Percentiles rank a stretch among this genome's conserved stretches.
These are phyloP conservation scores for Bipolaris oryzae DNA, from an alignment of 2,329 filamentous ascomycete genomes.

Conservation along the genomic window DNA sequence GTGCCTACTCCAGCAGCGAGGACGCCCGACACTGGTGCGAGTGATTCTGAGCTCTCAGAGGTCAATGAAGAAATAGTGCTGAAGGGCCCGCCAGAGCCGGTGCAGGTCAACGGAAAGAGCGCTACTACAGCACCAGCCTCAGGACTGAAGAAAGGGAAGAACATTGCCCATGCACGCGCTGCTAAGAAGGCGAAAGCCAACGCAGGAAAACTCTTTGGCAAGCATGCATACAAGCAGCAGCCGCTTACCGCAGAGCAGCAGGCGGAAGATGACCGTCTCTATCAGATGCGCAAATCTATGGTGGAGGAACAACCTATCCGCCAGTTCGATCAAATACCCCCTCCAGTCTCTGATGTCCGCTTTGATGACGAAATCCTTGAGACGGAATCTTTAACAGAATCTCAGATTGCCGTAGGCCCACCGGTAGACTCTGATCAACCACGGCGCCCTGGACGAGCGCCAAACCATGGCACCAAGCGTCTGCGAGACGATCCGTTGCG, in stretches of 20 bases:
- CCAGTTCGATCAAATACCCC: conserved; percentile 26
- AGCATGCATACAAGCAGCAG: conserved; percentile 38
- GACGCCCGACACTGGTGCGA: conserved; percentile 36
- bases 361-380: conserved; percentile 47
- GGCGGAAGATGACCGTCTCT: conserved; percentile 34
- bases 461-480: conserved; percentile 40
- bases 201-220: conserved; percentile 38
- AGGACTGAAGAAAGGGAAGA: conserved; percentile 37
- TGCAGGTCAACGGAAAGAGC: conserved; percentile 32
- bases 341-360: conserved; percentile 41
- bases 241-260: conserved; percentile 35
- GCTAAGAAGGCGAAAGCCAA: conserved; percentile 42
- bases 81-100: conserved; percentile 41
- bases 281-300: conserved; percentile 35
- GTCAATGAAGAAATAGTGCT: conserved; percentile 48
- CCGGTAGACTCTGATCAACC: conserved; percentile 40
- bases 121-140: conserved; percentile 22
- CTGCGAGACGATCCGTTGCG: conserved; percentile 37
- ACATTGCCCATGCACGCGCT: conserved; percentile 30
- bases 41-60: conserved; percentile 47
- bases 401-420: conserved; percentile 44
- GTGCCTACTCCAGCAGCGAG: conserved; percentile 36
- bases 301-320: conserved; percentile 32
- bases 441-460: conserved; percentile 37
- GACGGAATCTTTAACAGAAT: conserved; percentile 46